These are phyloP conservation scores for Daucus carota DNA, from an alignment of 129 eudicot species.

Conservation along the genomic window DH1_v3.0 NC_030386.2:34235501-34236000, in stretches of 20 bases:
- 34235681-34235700: background rate
- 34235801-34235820: background rate
- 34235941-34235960: slow-evolving; percentile 4
- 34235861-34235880: slow-evolving; percentile 94
- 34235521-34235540: background rate
- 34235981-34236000: background rate
- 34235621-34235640: slow-evolving; percentile 80
- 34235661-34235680: background rate
- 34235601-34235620: slow-evolving; percentile 89
- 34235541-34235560: slow-evolving; percentile 81
- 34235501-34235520: background rate
- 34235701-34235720: background rate
- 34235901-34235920: slow-evolving; percentile 72
- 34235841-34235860: slow-evolving; percentile 93
- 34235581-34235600: slow-evolving; percentile 96
- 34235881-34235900: slow-evolving; percentile 70
- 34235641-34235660: slow-evolving; percentile 57
- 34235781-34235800: background rate
- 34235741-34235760: background rate
- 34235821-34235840: slow-evolving; percentile 87
- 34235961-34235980: background rate
- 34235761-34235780: background rate
- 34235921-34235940: slow-evolving; percentile 76
- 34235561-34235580: slow-evolving; percentile 75
- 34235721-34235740: background rate